These are phyloP conservation scores for Fusarium incarnatum DNA, from an alignment of 2,329 filamentous ascomycete genomes.

Conservation along the genomic window DNA sequence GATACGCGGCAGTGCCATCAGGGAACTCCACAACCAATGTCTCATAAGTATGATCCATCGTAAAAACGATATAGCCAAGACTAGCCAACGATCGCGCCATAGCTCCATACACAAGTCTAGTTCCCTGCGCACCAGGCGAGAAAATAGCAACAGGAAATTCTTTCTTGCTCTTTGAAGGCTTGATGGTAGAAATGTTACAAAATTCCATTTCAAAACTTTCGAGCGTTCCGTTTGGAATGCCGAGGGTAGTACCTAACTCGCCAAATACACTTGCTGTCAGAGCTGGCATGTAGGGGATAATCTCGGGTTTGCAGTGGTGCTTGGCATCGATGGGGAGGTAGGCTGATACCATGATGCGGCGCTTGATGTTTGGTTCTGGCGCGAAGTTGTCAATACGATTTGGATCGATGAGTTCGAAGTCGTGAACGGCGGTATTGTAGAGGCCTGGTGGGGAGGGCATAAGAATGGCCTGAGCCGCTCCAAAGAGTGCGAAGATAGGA, in stretches of 20 bases:
- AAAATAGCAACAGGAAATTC: slow-evolving; percentile 48
- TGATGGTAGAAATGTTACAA: slow-evolving; percentile 21
- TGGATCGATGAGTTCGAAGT: slow-evolving; percentile 15
- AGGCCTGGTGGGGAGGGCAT: slow-evolving; percentile 11
- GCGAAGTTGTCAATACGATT: slow-evolving; percentile 21
- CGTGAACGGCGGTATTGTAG: background rate
- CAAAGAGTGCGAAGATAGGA: background rate
- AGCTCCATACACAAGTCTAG: slow-evolving; percentile 56
- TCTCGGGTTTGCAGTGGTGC: background rate
- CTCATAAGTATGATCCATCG: slow-evolving; percentile 62
- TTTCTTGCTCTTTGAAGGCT: background rate
- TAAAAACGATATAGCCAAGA: slow-evolving; percentile 57
- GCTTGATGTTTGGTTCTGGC: slow-evolving; percentile 2
- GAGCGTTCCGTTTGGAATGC: background rate
- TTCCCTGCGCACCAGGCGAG: slow-evolving; percentile 57
- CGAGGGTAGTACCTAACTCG: background rate
- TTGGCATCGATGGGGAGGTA: slow-evolving; percentile 24
- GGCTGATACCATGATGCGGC: slow-evolving; percentile 20
- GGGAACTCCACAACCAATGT: slow-evolving; percentile 58
- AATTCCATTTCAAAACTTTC: slow-evolving; percentile 15
- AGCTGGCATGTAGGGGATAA: background rate
- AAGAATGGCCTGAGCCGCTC: background rate
- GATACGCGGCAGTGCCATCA: slow-evolving; percentile 49
- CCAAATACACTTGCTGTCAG: background rate
- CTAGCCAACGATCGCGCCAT: slow-evolving; percentile 58